Base-by-base conservation (phyloP, 176 grass and related monocot species). In the Hyparrhenia diplandra region DNA sequence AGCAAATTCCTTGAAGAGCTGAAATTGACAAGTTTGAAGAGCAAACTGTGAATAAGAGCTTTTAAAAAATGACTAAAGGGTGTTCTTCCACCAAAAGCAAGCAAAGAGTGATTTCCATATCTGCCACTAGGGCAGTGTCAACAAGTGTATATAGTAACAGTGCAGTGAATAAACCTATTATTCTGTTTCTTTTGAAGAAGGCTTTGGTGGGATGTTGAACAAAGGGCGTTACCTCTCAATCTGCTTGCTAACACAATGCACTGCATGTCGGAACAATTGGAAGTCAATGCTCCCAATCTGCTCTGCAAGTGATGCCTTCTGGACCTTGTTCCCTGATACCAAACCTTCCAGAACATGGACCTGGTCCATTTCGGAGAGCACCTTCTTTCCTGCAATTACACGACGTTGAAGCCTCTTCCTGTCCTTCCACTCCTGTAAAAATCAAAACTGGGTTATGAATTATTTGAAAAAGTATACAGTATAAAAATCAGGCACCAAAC, bases 401-500 rank as follows among this genome's bases (percentile, higher is more conserved):
- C 73, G 87, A 54, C 82, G 90, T 67, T 91, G 90, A 57, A 92
- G 76, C 63, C 85, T 95, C 82, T 91, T 99, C 82, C 77, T 95
- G 82, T 99, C 86, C 66, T 91, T 99, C 96, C 96, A 95, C 83
- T 93, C 92, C 96, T 95, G 86, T 34, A 31, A 76, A 1, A 80
- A 73, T 87, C 69, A 29, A 74, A 42, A 63, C 24, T 5, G 8
- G 40, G n/a, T 74, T 25, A 78, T 9, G 67, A 1, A 78, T 78
- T 67, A 89, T 51, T 82, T 60, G 14, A 54, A 82, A 78, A 49
- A 30, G 20, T 39, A 74, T 2, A 24, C 5, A 39, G 23, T 2
- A 40, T 12, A 66, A 16, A 85, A 12, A 73, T 67, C 17, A 80
- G 37, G 14, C 31, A 16, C 6, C 21, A 55, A 54, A 64, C 6